Evolutionary conservation across 2,329 filamentous ascomycete species (phyloP), one percentile per base, ranked within the genome.

Genomic region (Cercospora sojina): DNA sequence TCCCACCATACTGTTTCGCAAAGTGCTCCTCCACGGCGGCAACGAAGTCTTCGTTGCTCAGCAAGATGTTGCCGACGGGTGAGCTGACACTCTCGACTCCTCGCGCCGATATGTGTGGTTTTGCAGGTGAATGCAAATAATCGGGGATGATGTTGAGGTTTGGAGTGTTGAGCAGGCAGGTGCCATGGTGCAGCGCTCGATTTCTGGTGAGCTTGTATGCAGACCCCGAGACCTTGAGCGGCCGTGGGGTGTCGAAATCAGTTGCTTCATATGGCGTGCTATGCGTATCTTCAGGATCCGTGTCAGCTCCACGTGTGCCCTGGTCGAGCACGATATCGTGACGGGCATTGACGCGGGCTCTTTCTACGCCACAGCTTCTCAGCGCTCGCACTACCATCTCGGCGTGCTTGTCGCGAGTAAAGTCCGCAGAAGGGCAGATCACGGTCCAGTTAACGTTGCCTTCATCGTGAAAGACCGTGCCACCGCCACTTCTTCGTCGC

Each of bases 361-460:
- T 83, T 2, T 80, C 73, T 4, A 87, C 79, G 3, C 87, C 88
- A 20, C 91, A 81, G 2, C 79, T 79, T 47, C 84, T 83, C 66
- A 99, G 82, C 4, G 93, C 93, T n/a, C 90, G 86, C 43, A 93
- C 92, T 0, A 98, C 91, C 92, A 98, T 97, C 76, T 92, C 87
- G 13, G 93, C 94, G 80, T 98, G 92, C 76, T 87, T 91, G 81
- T 97, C 87, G 31, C 95, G 87, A 69, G 94, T 90, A 77, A 98
- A 98, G 0, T 79, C 80, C 0, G 83, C 82, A 0, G 91, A 86
- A 1, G 93, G 93, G 70, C 89, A 92, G 58, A 96, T 96, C 63
- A 98, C 92, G 76, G 90, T 91, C 84, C 93, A 99, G 79, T 99
- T 99, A 72, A 97, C 86, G 77, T 99, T 99, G 63, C 94, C 94